These are phyloP conservation scores for Aspergillus ibericus DNA, from an alignment of 2,329 filamentous ascomycete species.

Conservation along the genomic window DNA sequence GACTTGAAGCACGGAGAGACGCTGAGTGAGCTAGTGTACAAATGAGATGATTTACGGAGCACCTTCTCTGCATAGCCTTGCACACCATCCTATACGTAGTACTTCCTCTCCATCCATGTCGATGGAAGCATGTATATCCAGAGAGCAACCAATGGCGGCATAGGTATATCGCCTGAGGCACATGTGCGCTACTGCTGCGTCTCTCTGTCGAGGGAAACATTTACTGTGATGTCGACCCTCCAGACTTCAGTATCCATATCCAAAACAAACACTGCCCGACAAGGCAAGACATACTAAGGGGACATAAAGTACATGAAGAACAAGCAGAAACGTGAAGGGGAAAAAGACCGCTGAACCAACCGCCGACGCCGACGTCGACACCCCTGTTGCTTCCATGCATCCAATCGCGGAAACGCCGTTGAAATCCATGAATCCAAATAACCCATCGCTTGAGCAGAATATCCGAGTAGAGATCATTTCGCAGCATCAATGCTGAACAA, in stretches of 20 bases:
- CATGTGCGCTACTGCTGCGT: too few relatives aligned
- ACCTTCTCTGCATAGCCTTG: neutral
- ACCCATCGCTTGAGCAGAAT: neutral
- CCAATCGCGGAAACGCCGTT: neutral
- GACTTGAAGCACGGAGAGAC: neutral
- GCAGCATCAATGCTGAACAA: slow-evolving; percentile 26
- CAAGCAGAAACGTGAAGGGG: neutral
- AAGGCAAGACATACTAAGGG: neutral
- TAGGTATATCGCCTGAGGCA: too few relatives aligned
- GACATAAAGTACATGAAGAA: neutral
- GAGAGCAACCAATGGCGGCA: too few relatives aligned
- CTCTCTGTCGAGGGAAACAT: neutral
- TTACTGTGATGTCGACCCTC: too few relatives aligned
- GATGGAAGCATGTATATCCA: too few relatives aligned
- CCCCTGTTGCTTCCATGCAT: neutral
- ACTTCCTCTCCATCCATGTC: too few relatives aligned
- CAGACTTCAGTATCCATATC: neutral
- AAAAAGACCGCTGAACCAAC: neutral
- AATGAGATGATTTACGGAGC: neutral
- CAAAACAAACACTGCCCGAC: neutral
- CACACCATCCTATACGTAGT: too few relatives aligned
- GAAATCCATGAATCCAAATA: neutral
- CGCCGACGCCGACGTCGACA: neutral
- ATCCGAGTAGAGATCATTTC: neutral
- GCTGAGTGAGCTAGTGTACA: neutral